Evolutionary conservation across 2,329 filamentous ascomycete genomes (phyloP), one percentile per base, ranked within the genome.

Genomic region (Blastomyces silverae): DNA sequence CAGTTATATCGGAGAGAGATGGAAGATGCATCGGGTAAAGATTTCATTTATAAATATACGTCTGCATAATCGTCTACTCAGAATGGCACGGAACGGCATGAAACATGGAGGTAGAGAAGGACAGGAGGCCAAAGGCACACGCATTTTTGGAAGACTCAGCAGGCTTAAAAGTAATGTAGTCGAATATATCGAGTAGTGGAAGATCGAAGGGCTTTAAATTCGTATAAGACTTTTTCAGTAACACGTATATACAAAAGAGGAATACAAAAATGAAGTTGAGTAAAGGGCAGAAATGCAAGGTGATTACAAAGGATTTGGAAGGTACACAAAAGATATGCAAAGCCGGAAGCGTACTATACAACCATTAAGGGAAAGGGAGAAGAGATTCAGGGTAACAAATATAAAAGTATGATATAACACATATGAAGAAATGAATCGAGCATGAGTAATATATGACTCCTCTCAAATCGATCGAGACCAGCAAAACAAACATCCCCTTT

Each of bases 401-500:
- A 4, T 11, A 13, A 59, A 22, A 39, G 3, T n/a, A 39, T 46
- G 42, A 46, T 8, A 22, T 28, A 50, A 50, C 15, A 61, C n/a
- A 61, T 34, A 17, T 46, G 39, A 50, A 61, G 44, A 34, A 44
- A 50, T 17, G 42, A 48, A 46, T n/a, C 37, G 34, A 25, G 25
- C 8, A 34, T 42, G 28, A n/a, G 25, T 22, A 61, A 50, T 61
- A 61, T 15, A 61, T 61, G 20, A 50, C 39, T 28, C 59, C 48
- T 44, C 37, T 39, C 8, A 39, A n/a, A 20, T 50, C 31, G 56
- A 42, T 17, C 42, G 37, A 39, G 28, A 37, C 13, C 50, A 25
- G 28, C 37, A 50, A 61, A 34, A 37, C 44, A 25, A 61, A 61
- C 59, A 50, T 25, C 59, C 8, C 44, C 59, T 50, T 61, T 50